Conservation (phyloP, 2,329 filamentous ascomycete genomes). For the Colletotrichum australisinense region DNA sequence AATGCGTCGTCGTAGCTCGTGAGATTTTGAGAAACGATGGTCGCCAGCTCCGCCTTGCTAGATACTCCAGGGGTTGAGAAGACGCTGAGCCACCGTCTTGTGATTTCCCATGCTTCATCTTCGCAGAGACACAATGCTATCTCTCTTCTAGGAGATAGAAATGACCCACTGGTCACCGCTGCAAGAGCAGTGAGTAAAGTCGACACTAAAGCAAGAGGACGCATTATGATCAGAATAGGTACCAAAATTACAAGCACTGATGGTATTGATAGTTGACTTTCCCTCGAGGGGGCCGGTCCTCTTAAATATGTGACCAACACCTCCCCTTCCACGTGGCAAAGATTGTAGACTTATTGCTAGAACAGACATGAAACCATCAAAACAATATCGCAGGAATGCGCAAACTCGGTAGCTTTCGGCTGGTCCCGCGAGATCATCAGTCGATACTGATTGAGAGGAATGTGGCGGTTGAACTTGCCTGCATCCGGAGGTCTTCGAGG, state of each 20-base stretch:
- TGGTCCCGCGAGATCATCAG: neutral
- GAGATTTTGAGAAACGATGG: conserved; percentile 11
- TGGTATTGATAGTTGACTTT: no score
- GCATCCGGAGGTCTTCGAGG: neutral
- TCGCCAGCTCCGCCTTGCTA: conserved; percentile 16
- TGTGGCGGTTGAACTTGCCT: neutral
- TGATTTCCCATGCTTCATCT: conserved; percentile 21
- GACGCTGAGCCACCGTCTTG: conserved; percentile 21
- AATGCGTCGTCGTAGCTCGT: conserved; percentile 25
- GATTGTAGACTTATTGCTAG: no score
- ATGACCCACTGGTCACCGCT: neutral
- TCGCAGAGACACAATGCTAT: conserved; percentile 17
- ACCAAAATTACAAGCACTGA: no score
- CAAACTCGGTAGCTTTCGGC: neutral
- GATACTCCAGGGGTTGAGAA: conserved; percentile 10
- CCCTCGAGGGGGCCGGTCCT: neutral
- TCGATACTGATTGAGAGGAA: neutral
- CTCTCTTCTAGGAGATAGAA: neutral
- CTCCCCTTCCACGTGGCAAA: neutral
- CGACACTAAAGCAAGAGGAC: neutral
- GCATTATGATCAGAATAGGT: neutral
- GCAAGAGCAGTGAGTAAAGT: neutral
- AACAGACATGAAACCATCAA: neutral
- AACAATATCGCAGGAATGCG: neutral
- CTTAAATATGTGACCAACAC: neutral